Percentiles rank a stretch among this genome's conserved stretches.
Evolutionary conservation across 140 eudicot genomes (phyloP).

Genomic region (Artemisia princeps): DNA sequence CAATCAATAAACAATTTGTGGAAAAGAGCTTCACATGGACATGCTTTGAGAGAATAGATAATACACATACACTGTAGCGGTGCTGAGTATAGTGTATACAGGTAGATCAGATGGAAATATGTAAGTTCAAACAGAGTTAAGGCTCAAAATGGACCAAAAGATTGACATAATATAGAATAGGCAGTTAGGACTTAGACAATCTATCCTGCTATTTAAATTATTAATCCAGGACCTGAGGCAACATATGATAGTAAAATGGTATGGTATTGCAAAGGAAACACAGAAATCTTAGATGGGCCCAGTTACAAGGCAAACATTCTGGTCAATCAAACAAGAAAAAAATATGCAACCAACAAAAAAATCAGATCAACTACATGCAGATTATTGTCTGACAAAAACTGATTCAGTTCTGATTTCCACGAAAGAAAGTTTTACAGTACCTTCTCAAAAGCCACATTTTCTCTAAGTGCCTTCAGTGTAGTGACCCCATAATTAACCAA

Average conservation of each 20-base stretch:
- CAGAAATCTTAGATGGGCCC: background rate
- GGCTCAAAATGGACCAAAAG: too few relatives aligned
- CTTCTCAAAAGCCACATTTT: constrained; percentile 80
- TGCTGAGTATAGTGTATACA: too few relatives aligned
- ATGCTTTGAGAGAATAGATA: background rate
- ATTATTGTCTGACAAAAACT: background rate
- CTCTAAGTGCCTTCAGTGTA: constrained; percentile 72
- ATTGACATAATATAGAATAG: background rate
- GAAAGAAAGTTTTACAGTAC: constrained; percentile 32
- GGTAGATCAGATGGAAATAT: too few relatives aligned
- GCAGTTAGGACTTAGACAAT: background rate
- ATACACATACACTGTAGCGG: too few relatives aligned
- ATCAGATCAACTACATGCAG: background rate
- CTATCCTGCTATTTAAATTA: background rate
- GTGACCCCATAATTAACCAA: constrained; percentile 87
- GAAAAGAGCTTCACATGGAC: background rate
- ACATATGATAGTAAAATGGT: background rate
- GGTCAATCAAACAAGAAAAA: constrained; percentile 7
- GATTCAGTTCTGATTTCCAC: constrained; percentile 4
- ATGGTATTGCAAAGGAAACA: background rate
- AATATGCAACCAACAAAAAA: constrained; percentile 16
- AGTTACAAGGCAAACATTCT: background rate
- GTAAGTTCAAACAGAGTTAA: too few relatives aligned
- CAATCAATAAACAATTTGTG: constrained; percentile 1
- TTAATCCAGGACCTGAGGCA: background rate